Evolutionary conservation across 1,284 basidiomycete genomes (phyloP), one percentile per base, ranked within the genome.

Genomic region (Ustilago esculenta): DNA sequence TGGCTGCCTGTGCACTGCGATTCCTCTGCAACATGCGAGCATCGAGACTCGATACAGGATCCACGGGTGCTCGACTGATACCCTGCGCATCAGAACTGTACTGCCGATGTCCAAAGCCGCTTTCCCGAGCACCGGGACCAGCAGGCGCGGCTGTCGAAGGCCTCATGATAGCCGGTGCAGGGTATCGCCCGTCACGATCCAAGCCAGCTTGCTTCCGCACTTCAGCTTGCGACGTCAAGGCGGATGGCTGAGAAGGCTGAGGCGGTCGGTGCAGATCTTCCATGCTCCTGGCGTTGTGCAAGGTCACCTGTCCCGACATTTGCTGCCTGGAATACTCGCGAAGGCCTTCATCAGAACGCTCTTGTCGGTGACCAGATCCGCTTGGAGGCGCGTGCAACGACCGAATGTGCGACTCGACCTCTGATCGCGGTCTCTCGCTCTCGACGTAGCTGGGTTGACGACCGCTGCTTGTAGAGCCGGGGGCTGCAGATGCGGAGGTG

Each of bases 251-350:
- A n/a, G 63, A 29, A 15, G 36, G 32, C 18, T 49, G 52, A n/a
- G 47, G 17, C 17, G 59, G 21, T 42, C 55, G 45, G 36, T 59
- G 63, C 29, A 74, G 47, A 43, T 74, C 69, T 14, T 74, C 72
- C 68, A 74, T 64, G 48, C 72, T 74, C 17, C 49, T 43, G 20
- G 70, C 59, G 40, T 60, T 74, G 50, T 74, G 68, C 27, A 71
- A 24, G 7, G 54, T 66, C 15, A 71, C 29, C 24, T 40, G 48
- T 12, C 32, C 54, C 8, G 23, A 14, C 18, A 20, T 30, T n/a
- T 44, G 49, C 46, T 36, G 45, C 14, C 50, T 37, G 12, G 44
- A 25, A 17, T 14, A 18, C 1, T 53, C 47, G 17, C 47, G 59
- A 17, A 25, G 27, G 24, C 39, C 59, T 23, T 57, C 55, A 15